Conservation (phyloP, 495 filamentous ascomycete genomes). For the Stereocaulon alpinum region DNA sequence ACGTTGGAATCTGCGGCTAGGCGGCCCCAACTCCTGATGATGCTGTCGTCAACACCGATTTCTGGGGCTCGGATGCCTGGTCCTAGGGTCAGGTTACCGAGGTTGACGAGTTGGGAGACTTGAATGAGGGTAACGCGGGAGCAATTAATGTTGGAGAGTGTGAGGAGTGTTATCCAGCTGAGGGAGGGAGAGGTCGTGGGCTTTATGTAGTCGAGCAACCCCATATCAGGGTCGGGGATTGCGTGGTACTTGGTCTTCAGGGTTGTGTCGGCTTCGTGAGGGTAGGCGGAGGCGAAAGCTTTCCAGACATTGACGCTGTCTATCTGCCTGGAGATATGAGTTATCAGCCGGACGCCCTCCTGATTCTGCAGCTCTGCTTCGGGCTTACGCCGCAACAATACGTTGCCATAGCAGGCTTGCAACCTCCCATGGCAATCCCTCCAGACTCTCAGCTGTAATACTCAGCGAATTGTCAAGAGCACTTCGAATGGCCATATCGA, state of each 20-base stretch:
- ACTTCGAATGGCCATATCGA: conserved; percentile 16
- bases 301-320: conserved; percentile 25
- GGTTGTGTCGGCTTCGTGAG: conserved; percentile 6
- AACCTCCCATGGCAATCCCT: conserved; percentile 18
- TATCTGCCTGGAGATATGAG: conserved; percentile 13
- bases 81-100: conserved; percentile 22
- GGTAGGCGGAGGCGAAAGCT: conserved; percentile 20
- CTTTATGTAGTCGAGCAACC: conserved; percentile 16
- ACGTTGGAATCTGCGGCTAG: conserved; percentile 17
- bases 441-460: conserved; percentile 21
- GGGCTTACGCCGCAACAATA: conserved; percentile 9
- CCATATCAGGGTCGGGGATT: conserved; percentile 13
- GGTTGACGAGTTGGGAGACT: conserved; percentile 21
- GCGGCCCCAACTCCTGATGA: conserved; percentile 24
- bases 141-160: conserved; percentile 20
- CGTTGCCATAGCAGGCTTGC: conserved; percentile 20
- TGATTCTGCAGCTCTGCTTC: neutral
- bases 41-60: conserved; percentile 21
- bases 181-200: conserved; percentile 15
- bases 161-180: conserved; percentile 23
- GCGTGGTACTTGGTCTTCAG: conserved; percentile 14
- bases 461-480: conserved; percentile 11
- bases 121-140: conserved; percentile 19
- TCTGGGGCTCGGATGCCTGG: neutral
- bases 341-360: neutral